Evolutionary conservation across 352 stramenopile species (phyloP), one percentile per base, ranked within the genome.

Genomic region (Hyaloperonospora brassicae): DNA sequence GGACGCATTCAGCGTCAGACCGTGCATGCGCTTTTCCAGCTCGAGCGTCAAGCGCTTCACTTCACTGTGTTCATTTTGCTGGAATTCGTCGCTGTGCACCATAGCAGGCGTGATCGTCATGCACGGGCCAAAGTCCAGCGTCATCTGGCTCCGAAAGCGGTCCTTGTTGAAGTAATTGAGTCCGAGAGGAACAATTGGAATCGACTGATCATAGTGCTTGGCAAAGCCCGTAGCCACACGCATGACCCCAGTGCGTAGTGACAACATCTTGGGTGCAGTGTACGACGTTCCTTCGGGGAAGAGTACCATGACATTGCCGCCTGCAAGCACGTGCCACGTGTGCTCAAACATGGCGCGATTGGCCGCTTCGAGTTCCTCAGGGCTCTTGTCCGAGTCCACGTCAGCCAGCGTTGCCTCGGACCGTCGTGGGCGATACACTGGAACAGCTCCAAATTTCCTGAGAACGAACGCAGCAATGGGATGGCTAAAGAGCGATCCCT

Each of bases 101-200:
- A 79, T 76, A 23, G 66, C 61, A 5, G 64, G 64, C 14, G 64
- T 72, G 38, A 89, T 70, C 27, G 62, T 52, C 50, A 86, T 73
- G 10, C 73, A 72, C 12, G 76, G 70, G 9, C 79, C 79, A 44
- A 90, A 90, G 50, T 89, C 79, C 36, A 89, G 39, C 62, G 76
- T 72, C 49, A 87, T 70, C 56, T 87, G 72, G 51, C 76, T 84
- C 39, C 79, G 71, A 53, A 90, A 90, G 47, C 77, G 79, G 41
- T 87, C 73, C 60, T 90, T 90, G 59, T 87, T 90, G 62, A 90
- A 90, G 62, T 90, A 90, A 49, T 76, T 90, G 40, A 90, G 64
- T 1, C 79, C 79, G 1, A 90, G 54, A 0, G 79, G 79, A 23
- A 90, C 60, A 52, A 90, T 81, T 31, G 76, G 73, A 38, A 90